Percentiles rank a stretch among this genome's conserved stretches.
phyloP scores from a whole-genome alignment of 1,284 basidiomycete genomes.

The Cryptococcus hybrid region DNA sequence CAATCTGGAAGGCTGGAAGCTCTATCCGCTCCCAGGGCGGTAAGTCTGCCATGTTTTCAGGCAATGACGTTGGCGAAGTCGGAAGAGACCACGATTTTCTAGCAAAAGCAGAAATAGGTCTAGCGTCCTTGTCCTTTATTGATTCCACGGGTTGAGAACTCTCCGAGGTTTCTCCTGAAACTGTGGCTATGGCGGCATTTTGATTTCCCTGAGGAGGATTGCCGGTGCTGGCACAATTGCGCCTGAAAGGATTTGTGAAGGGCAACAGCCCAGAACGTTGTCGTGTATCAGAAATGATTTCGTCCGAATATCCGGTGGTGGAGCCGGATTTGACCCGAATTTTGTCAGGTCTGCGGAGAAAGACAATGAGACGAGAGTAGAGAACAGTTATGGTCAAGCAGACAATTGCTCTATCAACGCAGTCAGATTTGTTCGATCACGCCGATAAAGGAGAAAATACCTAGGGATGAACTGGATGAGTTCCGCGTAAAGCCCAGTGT shows the following conservation, averaged over 20 bases:
- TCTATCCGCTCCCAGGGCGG: constrained; percentile 50
- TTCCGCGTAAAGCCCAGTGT: constrained; percentile 43
- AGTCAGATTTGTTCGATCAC: not conserved
- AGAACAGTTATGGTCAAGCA: constrained; percentile 44
- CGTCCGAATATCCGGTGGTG: constrained; percentile 4
- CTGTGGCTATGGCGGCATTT: not conserved
- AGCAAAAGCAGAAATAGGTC: not conserved
- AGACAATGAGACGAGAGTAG: constrained; percentile 50
- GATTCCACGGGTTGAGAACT: not conserved
- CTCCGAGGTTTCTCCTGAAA: not conserved
- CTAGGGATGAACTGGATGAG: constrained; percentile 51
- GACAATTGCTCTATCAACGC: constrained; percentile 34
- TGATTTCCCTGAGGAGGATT: not conserved
- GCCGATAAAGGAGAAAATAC: constrained; percentile 3
- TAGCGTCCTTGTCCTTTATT: not conserved
- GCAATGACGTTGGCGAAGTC: not conserved
- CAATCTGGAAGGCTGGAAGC: constrained; percentile 47
- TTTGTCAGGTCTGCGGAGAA: constrained; percentile 50
- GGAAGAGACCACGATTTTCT: not conserved
- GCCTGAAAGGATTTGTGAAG: constrained; percentile 5
- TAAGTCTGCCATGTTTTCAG: constrained; percentile 17
- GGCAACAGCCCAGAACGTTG: not conserved
- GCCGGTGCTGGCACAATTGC: not conserved
- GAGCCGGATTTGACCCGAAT: constrained; percentile 40
- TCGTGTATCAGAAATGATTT: constrained; percentile 9